phyloP scores from a whole-genome alignment of 2,329 filamentous ascomycete species.

The Diaporthe sp. region DNA sequence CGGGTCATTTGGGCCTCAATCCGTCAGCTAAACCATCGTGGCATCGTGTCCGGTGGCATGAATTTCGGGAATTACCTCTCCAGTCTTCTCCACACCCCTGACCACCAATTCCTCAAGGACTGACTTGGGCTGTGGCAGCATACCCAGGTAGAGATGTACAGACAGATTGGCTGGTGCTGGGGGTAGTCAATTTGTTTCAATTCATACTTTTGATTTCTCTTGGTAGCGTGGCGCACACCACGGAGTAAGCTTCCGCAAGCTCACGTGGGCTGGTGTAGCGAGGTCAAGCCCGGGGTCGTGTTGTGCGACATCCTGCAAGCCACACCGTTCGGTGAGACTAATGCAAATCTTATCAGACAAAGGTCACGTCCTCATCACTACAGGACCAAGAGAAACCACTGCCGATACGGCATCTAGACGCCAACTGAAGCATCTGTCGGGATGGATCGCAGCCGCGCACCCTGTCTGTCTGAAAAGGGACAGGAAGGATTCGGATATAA shows the following conservation, averaged over 20 bases:
- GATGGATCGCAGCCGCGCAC: constrained; percentile 12
- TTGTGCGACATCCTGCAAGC: constrained; percentile 37
- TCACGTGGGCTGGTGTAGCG: constrained; percentile 11
- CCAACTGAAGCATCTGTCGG: neutral
- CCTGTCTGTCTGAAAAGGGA: neutral
- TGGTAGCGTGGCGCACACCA: neutral
- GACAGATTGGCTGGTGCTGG: neutral
- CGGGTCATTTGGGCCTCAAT: constrained; percentile 10
- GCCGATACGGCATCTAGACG: constrained; percentile 14
- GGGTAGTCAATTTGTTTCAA: neutral
- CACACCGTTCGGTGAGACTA: constrained; percentile 29
- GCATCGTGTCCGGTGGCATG: neutral
- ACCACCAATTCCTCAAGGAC: constrained; percentile 1
- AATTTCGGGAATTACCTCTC: constrained; percentile 24
- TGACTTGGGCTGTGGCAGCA: neutral
- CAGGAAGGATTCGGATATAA: constrained; percentile 10
- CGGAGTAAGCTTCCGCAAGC: neutral
- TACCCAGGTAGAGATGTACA: neutral
- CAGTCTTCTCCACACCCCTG: neutral
- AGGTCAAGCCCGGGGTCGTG: neutral
- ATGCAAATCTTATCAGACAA: constrained; percentile 13
- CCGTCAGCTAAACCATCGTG: neutral
- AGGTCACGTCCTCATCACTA: neutral
- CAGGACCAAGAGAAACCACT: neutral
- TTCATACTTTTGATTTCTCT: neutral